Conservation (phyloP, 345 rosid genomes). For the Brassica cretica region DNA sequence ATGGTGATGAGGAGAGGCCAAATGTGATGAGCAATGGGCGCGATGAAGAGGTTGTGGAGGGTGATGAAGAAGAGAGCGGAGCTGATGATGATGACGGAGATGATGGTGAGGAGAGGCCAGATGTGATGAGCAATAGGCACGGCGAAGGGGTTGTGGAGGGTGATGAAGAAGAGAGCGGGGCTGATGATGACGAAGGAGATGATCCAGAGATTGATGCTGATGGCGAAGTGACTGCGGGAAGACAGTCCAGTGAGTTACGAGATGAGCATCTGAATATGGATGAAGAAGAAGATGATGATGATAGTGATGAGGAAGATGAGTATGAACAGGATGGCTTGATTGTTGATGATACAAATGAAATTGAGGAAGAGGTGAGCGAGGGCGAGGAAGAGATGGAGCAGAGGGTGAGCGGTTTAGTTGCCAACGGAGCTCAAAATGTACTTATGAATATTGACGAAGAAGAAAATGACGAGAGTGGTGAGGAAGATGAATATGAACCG, state of each 20-base stretch:
- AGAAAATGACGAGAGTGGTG: background rate
- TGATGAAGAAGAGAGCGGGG: constrained; percentile 75
- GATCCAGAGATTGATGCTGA: too few relatives aligned
- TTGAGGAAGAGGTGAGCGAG: constrained; percentile 5
- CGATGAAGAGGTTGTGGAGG: constrained; percentile 15
- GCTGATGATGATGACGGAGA: constrained; percentile 65
- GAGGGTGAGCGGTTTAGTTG: background rate
- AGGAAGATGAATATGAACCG: background rate
- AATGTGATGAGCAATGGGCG: background rate
- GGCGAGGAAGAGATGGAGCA: background rate
- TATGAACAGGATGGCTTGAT: background rate
- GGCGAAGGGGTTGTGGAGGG: constrained; percentile 56
- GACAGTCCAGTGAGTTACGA: background rate
- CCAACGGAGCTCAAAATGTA: background rate
- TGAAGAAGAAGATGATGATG: background rate
- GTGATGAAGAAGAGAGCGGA: constrained; percentile 37
- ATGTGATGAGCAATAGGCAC: constrained; percentile 54
- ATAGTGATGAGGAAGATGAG: background rate
- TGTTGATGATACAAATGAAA: background rate
- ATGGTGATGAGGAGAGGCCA: constrained; percentile 56
- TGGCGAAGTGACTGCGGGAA: background rate
- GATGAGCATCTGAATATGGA: constrained; percentile 3
- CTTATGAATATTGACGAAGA: background rate
- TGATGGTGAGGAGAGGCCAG: constrained; percentile 59
- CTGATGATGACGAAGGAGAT: constrained; percentile 44